These are phyloP conservation scores for Termitomyces sp. DNA, from an alignment of 1,284 basidiomycete genomes.

Conservation along the genomic window DNA sequence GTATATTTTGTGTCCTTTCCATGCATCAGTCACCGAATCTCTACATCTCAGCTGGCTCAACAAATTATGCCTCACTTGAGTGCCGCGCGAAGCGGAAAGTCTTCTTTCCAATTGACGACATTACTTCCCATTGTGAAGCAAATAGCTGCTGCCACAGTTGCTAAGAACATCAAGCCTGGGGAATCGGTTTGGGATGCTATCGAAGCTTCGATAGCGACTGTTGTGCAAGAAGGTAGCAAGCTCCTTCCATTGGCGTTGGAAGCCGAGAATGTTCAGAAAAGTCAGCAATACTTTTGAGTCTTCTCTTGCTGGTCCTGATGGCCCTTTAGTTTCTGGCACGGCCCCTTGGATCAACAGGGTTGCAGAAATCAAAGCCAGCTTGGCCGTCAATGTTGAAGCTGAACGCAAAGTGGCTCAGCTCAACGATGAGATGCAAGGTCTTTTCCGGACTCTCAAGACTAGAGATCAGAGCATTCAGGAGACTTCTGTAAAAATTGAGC, in stretches of 20 bases:
- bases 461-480: constrained; percentile 92
- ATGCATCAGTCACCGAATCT: background rate
- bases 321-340: constrained; percentile 58
- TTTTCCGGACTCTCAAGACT: constrained; percentile 76
- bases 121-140: constrained; percentile 72
- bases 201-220: constrained; percentile 59
- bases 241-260: constrained; percentile 71
- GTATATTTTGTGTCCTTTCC: constrained; percentile 20
- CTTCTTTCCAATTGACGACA: constrained; percentile 68
- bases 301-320: background rate
- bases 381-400: constrained; percentile 86
- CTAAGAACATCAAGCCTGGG: constrained; percentile 61
- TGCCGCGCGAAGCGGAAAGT: constrained; percentile 71
- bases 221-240: constrained; percentile 67
- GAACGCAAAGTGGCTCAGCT: constrained; percentile 83
- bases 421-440: constrained; percentile 84
- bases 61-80: constrained; percentile 76
- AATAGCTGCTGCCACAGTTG: constrained; percentile 65
- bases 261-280: constrained; percentile 72
- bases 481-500: constrained; percentile 85
- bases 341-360: constrained; percentile 90
- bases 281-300: constrained; percentile 41
- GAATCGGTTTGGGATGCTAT: constrained; percentile 76
- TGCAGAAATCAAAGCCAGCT: constrained; percentile 78
- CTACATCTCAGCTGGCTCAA: constrained; percentile 67